Conservation (phyloP, 2,329 filamentous ascomycete genomes). For the Phialophora tarda region DNA sequence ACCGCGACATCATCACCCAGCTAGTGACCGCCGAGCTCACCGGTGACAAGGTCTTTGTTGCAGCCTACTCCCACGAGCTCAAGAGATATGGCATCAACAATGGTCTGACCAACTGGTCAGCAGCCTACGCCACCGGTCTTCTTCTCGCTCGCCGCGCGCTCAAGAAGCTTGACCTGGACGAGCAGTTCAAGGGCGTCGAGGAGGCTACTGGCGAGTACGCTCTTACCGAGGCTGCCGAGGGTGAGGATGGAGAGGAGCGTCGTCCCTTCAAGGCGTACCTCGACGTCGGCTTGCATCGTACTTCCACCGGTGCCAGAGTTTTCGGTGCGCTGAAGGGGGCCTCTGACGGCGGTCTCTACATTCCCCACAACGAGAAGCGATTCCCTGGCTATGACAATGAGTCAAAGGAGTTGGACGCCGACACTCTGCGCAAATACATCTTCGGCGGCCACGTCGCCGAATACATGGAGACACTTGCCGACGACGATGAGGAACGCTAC, state of each 20-base stretch:
- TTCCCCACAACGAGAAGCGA: constrained; percentile 99
- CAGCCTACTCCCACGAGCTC: constrained; percentile 97
- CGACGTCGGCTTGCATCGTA: constrained; percentile 95
- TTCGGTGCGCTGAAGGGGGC: constrained; percentile 99
- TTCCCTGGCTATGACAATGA: constrained; percentile 99
- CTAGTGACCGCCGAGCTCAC: constrained; percentile 95
- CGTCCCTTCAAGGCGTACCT: constrained; percentile 99
- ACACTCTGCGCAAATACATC: constrained; percentile 99
- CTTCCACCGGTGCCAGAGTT: constrained; percentile 97
- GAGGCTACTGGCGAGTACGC: constrained; percentile 96
- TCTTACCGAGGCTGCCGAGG: constrained; percentile 92
- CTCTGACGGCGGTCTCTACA: constrained; percentile 93
- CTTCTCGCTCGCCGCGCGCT: constrained; percentile 95
- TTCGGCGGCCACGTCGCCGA: constrained; percentile 97
- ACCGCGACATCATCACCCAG: constrained; percentile 99
- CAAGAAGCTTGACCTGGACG: constrained; percentile 94
- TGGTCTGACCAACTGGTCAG: constrained; percentile 99
- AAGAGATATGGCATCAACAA: constrained; percentile 96
- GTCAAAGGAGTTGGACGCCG: constrained; percentile 95
- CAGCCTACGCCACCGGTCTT: constrained; percentile 95
- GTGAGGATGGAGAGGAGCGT: constrained; percentile 82
- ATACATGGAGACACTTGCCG: constrained; percentile 99
- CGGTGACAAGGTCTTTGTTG: constrained; percentile 94
- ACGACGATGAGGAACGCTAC: constrained; percentile 99
- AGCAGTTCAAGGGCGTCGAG: constrained; percentile 93